Conservation (phyloP, 768 basidiomycete species). For the Hygrocybe punicea region DNA sequence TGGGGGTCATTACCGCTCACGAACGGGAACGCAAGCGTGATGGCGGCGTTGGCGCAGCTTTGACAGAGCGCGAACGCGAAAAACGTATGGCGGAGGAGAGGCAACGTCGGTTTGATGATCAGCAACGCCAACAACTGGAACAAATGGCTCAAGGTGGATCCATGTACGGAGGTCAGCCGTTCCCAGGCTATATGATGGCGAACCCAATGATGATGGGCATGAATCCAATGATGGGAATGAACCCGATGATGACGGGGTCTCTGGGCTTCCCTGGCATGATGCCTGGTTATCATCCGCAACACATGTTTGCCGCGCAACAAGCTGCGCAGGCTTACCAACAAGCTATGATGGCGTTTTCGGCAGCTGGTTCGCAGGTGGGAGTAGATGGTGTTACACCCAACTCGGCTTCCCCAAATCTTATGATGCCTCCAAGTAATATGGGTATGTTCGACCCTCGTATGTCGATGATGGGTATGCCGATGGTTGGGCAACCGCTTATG, state of each 20-base stretch:
- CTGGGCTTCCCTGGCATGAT: slow-evolving; percentile 61
- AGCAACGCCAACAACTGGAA: slow-evolving; percentile 85
- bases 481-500: slow-evolving; percentile 45
- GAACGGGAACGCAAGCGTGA: slow-evolving; percentile 92
- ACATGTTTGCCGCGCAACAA: slow-evolving; percentile 83
- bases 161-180: slow-evolving; percentile 59
- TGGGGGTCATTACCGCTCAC: slow-evolving; percentile 94
- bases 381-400: slow-evolving; percentile 41
- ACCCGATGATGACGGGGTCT: slow-evolving; percentile 36
- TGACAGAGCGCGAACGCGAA: slow-evolving; percentile 95
- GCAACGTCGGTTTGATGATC: slow-evolving; percentile 88
- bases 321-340: slow-evolving; percentile 86
- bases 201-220: slow-evolving; percentile 66
- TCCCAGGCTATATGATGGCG: slow-evolving; percentile 57
- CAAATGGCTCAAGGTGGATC: slow-evolving; percentile 80
- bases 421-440: slow-evolving; percentile 46
- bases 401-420: slow-evolving; percentile 44
- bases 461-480: slow-evolving; percentile 78
- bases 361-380: slow-evolving; percentile 69
- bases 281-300: slow-evolving; percentile 61
- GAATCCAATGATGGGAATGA: slow-evolving; percentile 48
- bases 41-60: slow-evolving; percentile 88
- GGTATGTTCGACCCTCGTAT: slow-evolving; percentile 64
- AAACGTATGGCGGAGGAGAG: slow-evolving; percentile 88
- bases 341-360: slow-evolving; percentile 79